Conservation (phyloP, 2,329 filamentous ascomycete species). For the Beauveria bassiana region DNA sequence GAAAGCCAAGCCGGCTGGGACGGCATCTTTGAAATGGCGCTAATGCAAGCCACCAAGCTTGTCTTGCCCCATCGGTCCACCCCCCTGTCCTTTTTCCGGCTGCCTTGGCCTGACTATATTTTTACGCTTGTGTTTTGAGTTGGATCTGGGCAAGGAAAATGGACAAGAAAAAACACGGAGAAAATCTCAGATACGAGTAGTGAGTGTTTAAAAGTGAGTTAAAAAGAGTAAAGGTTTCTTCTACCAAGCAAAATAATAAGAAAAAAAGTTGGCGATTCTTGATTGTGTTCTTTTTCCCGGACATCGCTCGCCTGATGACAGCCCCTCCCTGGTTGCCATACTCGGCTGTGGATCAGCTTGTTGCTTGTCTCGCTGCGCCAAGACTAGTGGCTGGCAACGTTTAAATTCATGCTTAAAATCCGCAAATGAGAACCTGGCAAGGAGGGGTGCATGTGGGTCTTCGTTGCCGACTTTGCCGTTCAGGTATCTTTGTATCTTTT, state of each 20-base stretch:
- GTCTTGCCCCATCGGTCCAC: constrained; percentile 5
- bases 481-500: constrained; percentile 7
- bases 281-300: too few species aligned
- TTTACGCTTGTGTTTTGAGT: constrained; percentile 17
- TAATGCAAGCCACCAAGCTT: constrained; percentile 15
- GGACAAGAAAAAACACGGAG: background rate
- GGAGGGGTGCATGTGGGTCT: background rate
- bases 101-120: constrained; percentile 8
- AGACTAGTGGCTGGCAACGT: constrained; percentile 38
- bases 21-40: constrained; percentile 29
- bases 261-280: too few species aligned
- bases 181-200: too few species aligned
- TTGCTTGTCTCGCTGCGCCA: constrained; percentile 24
- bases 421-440: constrained; percentile 12
- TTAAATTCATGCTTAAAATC: constrained; percentile 45
- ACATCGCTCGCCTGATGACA: background rate
- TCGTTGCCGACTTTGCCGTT: constrained; percentile 11
- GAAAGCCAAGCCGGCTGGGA: constrained; percentile 30
- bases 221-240: fast-evolving
- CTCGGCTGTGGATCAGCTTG: constrained; percentile 2
- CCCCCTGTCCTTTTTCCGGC: background rate
- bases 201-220: background rate
- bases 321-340: background rate
- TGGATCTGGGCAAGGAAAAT: background rate
- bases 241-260: too few species aligned